Base-by-base conservation (phyloP, 306 rosid species). In the Luffa aegyptiaca region DNA sequence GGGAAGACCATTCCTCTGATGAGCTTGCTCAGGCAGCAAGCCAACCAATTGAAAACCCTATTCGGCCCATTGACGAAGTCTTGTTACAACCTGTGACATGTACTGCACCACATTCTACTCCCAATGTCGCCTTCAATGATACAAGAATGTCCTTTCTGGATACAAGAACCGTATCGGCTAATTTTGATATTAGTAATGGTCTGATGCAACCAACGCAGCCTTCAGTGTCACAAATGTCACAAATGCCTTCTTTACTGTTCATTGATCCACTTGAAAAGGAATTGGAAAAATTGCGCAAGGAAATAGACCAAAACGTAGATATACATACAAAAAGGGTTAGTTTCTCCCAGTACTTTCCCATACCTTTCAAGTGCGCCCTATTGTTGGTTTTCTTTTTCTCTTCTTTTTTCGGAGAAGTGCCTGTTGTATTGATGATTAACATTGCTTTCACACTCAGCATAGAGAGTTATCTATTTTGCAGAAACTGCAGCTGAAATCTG, bases 251-350 rank as follows among this genome's bases (percentile, higher is more conserved):
- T n/a, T 78, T 71, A 58, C 48, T 65, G 55, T 46, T 41, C 58
- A 35, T 2, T 75, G 97, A 95, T 81, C 96, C 96, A 8, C 90
- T 95, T 62, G 83, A 84, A 70, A 78, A 35, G 71, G 97, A 91
- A 86, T 73, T 88, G 82, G 95, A 89, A 75, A 90, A 84, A 81
- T 55, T 92, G 69, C 79, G 36, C 9, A 87, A 69, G 79, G 86
- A 86, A 81, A 56, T 59, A 35, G 89, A 86, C 12, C 72, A 86
- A 65, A 73, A 58, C 42, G 41, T 56, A 4, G 90, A 84, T 80
- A 46, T 12, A 20, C 76, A 65, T 80, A 90, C 85, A 81, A 88
- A 87, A 58, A 52, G 2, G 93, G 98, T 94, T 82, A 65, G 93
- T 65, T 72, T 72, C 21, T 33, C 6, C 39, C 41, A n/a, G 42